Base-by-base conservation (phyloP, 176 grass and related monocot species). In the Aegilops sharonensis region DNA sequence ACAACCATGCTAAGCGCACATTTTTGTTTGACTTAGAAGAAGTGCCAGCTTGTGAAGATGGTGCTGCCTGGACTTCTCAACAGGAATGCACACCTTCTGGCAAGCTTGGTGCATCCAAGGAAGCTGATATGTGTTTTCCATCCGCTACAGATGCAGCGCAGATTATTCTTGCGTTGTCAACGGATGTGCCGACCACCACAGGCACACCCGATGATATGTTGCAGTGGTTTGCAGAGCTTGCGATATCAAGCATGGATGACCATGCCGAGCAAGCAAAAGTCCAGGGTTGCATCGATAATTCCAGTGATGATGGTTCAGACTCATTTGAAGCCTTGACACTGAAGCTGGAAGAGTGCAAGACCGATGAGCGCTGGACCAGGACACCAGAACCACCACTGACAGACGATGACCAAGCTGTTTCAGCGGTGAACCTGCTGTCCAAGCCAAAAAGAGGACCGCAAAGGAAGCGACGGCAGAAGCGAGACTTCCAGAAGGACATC, bases 401-500 rank as follows among this genome's bases (percentile, higher is more conserved):
- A 83, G 87, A 85, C 0, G 85, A 89, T 27, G 93, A 92, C 64
- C 90, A 94, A 17, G 67, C 68, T 2, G 87, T 75, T 74, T 91
- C 85, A 24, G 39, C 86, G 8, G 87, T 81, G 14, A 81, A 91
- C 15, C 93, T 95, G 54, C 72, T 92, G 32, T 89, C 79, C 11
- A 90, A 86, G 72, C 88, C 91, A 63, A 95, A 81, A 48, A 88
- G 96, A 54, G 90, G 91, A 17, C 93, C 85, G 43, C 84, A 89
- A 61, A 95, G 97, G 79, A 94, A 86, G 68, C 47, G 97, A 17
- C 76, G 94, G 80, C 94, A 94, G 77, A 91, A 83, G 86, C 84
- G 85, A 11, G 94, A 98, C 77, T 98, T 98, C 31, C 93, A 98
- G 87, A 92, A 89, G 84, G 97, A 98, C 52, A 85, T 98, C 45